Conservation (phyloP, 495 filamentous ascomycete species). For the Neurospora sp. region DNA sequence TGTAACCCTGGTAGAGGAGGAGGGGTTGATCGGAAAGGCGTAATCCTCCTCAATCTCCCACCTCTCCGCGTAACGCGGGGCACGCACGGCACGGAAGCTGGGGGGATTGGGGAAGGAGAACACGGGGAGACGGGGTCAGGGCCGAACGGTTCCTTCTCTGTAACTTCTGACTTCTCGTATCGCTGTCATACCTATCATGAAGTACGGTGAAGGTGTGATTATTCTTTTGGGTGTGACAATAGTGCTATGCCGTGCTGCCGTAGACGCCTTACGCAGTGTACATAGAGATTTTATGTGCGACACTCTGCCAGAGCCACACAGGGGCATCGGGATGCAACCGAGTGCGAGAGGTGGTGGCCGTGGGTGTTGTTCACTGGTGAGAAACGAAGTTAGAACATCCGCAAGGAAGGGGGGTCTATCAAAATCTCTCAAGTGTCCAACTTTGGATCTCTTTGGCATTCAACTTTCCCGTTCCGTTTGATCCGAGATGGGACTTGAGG, state of each 20-base stretch:
- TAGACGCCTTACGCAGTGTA: neutral
- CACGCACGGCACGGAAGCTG: neutral
- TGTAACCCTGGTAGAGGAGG: neutral
- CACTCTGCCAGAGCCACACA: neutral
- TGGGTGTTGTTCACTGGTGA: neutral
- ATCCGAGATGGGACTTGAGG: neutral
- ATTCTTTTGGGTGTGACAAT: neutral
- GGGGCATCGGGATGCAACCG: neutral
- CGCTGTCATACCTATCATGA: neutral
- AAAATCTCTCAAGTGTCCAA: neutral
- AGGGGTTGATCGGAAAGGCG: neutral
- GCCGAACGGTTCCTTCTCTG: neutral
- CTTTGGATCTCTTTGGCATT: neutral
- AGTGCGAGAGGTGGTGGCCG: neutral
- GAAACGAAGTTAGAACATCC: neutral
- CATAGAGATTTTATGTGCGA: neutral
- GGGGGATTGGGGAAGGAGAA: neutral
- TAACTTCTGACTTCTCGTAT: neutral
- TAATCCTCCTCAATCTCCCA: neutral
- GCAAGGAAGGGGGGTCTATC: neutral
- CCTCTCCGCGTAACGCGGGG: neutral
- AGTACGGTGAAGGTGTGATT: neutral
- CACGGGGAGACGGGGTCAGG: neutral
- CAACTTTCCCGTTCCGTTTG: neutral
- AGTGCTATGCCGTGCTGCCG: neutral